phyloP scores from a whole-genome alignment of 2,329 filamentous ascomycete species.

The Endocalyx cinctus region DNA sequence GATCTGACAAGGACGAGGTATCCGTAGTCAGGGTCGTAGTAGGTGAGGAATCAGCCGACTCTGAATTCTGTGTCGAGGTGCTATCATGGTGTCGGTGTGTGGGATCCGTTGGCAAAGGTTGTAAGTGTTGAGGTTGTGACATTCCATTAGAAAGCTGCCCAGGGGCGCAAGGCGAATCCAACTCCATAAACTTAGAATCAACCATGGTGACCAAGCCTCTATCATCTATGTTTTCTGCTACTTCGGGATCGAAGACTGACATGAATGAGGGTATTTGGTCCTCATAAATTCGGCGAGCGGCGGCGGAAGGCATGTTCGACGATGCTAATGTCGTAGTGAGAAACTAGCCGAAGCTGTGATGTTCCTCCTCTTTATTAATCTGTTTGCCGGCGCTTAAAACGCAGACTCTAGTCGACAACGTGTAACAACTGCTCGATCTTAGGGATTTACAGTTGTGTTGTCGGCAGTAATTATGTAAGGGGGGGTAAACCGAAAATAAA shows the following conservation, averaged over 20 bases:
- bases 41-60: conserved; percentile 89
- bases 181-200: conserved; percentile 47
- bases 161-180: conserved; percentile 34
- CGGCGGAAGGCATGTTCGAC: conserved; percentile 56
- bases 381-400: no score
- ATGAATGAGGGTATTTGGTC: conserved; percentile 72
- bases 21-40: conserved; percentile 92
- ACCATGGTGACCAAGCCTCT: conserved; percentile 50
- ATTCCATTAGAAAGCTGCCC: conserved; percentile 22
- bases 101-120: conserved; percentile 39
- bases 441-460: no score
- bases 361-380: conserved; percentile 9
- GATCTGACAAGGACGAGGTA: conserved; percentile 83
- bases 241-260: conserved; percentile 68
- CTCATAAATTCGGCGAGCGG: conserved; percentile 58
- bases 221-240: conserved; percentile 49
- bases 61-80: conserved; percentile 72
- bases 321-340: conserved; percentile 1
- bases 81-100: conserved; percentile 70
- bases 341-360: no score
- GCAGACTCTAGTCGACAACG: no score
- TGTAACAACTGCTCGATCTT: no score
- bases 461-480: no score
- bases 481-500: no score
- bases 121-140: conserved; percentile 35